Conservation (phyloP, 163 green algal species). For the Prototheca wickerhamii region DNA sequence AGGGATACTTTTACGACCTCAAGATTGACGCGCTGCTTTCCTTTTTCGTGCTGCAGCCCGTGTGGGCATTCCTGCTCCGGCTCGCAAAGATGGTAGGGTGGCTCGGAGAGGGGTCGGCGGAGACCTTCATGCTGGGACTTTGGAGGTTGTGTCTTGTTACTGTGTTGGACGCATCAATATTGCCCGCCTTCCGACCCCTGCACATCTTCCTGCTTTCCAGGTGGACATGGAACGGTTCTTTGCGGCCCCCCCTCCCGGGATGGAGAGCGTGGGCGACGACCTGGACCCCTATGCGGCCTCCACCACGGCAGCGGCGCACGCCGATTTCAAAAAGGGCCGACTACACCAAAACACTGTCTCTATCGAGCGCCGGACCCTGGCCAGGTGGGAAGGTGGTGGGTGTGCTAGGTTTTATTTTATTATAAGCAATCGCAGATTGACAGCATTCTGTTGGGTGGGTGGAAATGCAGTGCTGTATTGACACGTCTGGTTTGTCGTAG, state of each 20-base stretch:
- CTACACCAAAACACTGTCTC: slow-evolving; percentile 7
- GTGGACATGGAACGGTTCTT: too few species aligned
- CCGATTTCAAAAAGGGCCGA: not conserved
- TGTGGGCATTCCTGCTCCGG: not conserved
- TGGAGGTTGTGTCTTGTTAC: not conserved
- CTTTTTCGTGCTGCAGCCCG: slow-evolving; percentile 13
- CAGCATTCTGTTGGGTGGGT: too few species aligned
- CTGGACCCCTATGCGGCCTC: not conserved
- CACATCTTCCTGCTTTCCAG: too few species aligned
- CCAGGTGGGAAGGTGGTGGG: slow-evolving; percentile 3
- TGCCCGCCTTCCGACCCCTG: too few species aligned
- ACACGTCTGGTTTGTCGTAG: too few species aligned
- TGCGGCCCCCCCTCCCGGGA: too few species aligned
- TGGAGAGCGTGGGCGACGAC: not conserved
- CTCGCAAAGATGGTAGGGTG: not conserved
- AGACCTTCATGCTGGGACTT: not conserved
- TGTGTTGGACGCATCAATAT: too few species aligned
- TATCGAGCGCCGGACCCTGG: slow-evolving; percentile 22
- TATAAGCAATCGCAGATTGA: too few species aligned
- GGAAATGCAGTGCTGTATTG: too few species aligned
- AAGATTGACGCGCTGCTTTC: slow-evolving; percentile 28
- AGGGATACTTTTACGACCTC: slow-evolving; percentile 20
- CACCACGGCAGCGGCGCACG: not conserved
- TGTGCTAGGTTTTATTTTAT: not conserved
- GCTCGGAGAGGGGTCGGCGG: not conserved